A percentile compares a stretch with the other conserved stretches of the same genome.
These are phyloP conservation scores for Tylopilus orsonianus DNA, from an alignment of 1,284 basidiomycete genomes.

Conservation along the genomic window DNA sequence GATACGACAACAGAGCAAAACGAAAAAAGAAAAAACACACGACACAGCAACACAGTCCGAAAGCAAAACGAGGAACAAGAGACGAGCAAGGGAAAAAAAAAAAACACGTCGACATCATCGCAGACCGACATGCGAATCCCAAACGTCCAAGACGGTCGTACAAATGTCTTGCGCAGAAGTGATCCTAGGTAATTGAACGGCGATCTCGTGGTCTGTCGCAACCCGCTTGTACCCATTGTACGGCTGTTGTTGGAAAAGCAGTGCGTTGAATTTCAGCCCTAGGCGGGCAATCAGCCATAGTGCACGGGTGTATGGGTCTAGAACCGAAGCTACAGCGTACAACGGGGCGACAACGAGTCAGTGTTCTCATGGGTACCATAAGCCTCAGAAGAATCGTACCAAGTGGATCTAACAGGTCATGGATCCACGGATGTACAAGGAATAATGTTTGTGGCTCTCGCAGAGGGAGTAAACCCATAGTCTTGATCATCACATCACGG, in stretches of 20 bases:
- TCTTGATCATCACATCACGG: constrained; percentile 1
- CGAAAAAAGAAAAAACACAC: too few species aligned
- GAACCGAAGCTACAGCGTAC: not conserved
- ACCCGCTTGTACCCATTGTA: constrained; percentile 5
- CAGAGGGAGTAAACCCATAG: not conserved
- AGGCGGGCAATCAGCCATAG: constrained; percentile 9
- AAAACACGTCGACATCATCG: not conserved
- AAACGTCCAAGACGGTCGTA: constrained; percentile 2
- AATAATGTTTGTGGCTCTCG: not conserved
- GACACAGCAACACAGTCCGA: not conserved
- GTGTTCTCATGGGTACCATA: not conserved
- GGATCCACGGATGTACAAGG: constrained; percentile 10
- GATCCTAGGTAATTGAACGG: not conserved
- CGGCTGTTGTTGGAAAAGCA: constrained; percentile 2
- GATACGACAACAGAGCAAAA: not conserved
- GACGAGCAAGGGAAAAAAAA: not conserved
- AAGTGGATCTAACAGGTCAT: not conserved
- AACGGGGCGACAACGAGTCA: not conserved
- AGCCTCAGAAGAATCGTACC: not conserved
- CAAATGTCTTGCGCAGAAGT: not conserved
- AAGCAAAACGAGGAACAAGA: not conserved
- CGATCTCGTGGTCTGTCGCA: constrained; percentile 3
- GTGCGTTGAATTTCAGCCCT: constrained; percentile 5
- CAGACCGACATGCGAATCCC: not conserved
- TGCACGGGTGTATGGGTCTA: not conserved